Base-by-base conservation (phyloP, 768 basidiomycete species). In the Termitomyces sp. region DNA sequence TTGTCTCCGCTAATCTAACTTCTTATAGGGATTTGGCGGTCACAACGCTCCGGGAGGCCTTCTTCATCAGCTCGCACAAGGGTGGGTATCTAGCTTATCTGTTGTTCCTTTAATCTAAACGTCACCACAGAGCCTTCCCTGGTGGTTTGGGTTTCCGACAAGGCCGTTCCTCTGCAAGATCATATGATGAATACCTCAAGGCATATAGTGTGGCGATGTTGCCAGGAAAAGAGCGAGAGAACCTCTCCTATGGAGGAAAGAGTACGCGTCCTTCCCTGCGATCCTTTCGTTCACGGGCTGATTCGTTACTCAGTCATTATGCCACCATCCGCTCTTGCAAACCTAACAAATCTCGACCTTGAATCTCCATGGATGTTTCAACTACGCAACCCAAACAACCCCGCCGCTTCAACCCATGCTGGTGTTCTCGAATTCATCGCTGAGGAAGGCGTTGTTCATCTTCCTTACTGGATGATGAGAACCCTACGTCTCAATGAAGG, bases 381-480 rank as follows among this genome's bases (percentile, higher is more conserved):
- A 61, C 79, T 99, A 51, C 88, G 92, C 48, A 98, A 98, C 72
- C 96, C 97, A 49, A 75, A 76, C 65, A 95, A 89, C 74, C 79
- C 81, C 51, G 91, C 85, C 34, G 90, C 83, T 53, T 95, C 83
- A 21, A 98, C 97, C 1, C 93, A 99, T 68, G 92, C 91, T 1
- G 97, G 97, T 77, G 97, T 99, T 27, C 83, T 99, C 29, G 97
- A 99, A 69, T 99, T 99, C 73, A 98, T 98, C 62, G 96, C 97
- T 2, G 89, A 97, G 56, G 96, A 98, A 71, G 97, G 97, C 12
- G 80, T 90, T 14, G 95, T 95, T 3, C 90, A 98, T 76, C 78
- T 99, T 16, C 97, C 97, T 0, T 90, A 94, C 64, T 99, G 97
- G 97, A 96, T 99, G 92, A 99, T 99, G 96, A 95, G 90, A 76